A percentile compares a stretch with the other conserved stretches of the same genome.
Conservation (phyloP, 257 asterid species). For the Fraxinus americana region DNA sequence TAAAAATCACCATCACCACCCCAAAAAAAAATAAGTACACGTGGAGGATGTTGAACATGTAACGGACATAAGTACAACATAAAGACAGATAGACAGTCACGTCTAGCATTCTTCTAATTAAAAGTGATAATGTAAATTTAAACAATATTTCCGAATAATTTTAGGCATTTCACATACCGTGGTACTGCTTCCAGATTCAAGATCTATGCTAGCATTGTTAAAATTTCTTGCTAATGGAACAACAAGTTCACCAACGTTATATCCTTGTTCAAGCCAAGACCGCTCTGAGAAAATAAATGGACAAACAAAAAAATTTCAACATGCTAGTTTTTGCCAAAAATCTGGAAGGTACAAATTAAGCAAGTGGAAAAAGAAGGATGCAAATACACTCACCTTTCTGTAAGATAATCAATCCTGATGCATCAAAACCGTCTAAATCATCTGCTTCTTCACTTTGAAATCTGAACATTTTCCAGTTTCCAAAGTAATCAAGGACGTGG, state of each 20-base stretch:
- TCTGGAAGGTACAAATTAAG: background rate
- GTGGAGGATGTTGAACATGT: background rate
- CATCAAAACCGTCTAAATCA: slow-evolving; percentile 68
- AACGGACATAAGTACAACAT: background rate
- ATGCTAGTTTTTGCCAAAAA: background rate
- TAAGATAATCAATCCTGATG: slow-evolving; percentile 67
- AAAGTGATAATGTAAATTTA: background rate
- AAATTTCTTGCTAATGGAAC: slow-evolving; percentile 81
- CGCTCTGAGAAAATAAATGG: slow-evolving; percentile 45
- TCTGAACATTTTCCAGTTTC: slow-evolving; percentile 75
- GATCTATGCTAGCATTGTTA: slow-evolving; percentile 49
- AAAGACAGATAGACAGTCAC: background rate
- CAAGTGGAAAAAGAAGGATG: background rate
- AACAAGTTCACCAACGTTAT: slow-evolving; percentile 73
- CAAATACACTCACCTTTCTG: slow-evolving; percentile 49
- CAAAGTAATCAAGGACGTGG: slow-evolving; percentile 52
- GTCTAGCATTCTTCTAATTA: background rate
- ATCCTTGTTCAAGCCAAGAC: slow-evolving; percentile 73
- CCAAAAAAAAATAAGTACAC: background rate
- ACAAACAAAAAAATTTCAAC: background rate
- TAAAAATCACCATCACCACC: background rate
- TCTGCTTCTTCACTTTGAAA: slow-evolving; percentile 57
- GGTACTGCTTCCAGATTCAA: slow-evolving; percentile 47
- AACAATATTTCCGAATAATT: slow-evolving; percentile 5
- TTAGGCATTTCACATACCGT: slow-evolving; percentile 37